A percentile compares a stretch with the other conserved stretches of the same genome.
Evolutionary conservation across 306 rosid species (phyloP).

Genomic region (Potentilla sterilis): DNA sequence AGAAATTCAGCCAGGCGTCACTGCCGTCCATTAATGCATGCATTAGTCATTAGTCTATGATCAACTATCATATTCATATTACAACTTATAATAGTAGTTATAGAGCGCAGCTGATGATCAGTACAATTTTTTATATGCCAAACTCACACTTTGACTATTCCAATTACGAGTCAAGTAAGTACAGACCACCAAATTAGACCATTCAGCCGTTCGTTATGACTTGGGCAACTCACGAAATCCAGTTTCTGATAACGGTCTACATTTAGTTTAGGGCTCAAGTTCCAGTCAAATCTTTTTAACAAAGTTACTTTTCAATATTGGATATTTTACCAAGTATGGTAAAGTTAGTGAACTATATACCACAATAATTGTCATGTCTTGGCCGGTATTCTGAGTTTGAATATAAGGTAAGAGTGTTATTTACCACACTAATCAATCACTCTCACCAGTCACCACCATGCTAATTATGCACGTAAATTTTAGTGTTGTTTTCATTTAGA

Average conservation of each 20-base stretch:
- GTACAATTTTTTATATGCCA: not conserved
- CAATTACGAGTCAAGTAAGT: not conserved
- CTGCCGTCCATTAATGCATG: not conserved
- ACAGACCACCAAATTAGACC: conserved; percentile 11
- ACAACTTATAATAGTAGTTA: no score
- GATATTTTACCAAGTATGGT: not conserved
- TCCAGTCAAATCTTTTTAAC: not conserved
- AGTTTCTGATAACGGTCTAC: not conserved
- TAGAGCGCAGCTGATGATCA: no score
- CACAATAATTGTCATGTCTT: not conserved
- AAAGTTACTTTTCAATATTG: not conserved
- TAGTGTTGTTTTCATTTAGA: not conserved
- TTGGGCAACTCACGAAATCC: not conserved
- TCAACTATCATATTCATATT: no score
- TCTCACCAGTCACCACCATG: not conserved
- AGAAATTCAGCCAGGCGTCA: not conserved
- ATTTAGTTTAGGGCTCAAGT: not conserved
- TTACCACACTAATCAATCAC: not conserved
- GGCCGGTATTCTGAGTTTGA: no score
- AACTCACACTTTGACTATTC: not conserved
- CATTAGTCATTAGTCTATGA: not conserved
- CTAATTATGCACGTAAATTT: not conserved
- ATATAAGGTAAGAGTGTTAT: no score
- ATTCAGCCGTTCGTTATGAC: not conserved
- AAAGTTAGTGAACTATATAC: not conserved